Conservation (phyloP, 2,329 filamentous ascomycete genomes). For the Phyllosticta citribraziliensis region DNA sequence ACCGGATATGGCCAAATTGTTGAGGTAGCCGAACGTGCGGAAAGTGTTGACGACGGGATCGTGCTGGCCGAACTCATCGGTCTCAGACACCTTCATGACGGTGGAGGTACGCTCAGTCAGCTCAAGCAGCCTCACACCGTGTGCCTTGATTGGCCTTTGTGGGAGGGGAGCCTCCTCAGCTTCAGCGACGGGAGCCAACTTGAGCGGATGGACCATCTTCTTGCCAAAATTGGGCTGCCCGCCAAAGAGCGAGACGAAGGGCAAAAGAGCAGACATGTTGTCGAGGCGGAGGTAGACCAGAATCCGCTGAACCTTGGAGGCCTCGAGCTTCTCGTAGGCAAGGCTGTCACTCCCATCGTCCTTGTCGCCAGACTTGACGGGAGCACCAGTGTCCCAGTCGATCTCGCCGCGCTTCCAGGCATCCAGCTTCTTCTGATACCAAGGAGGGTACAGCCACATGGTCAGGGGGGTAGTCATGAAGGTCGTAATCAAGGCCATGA, state of each 20-base stretch:
- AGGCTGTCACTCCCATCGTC: constrained; percentile 24
- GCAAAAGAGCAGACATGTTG: constrained; percentile 72
- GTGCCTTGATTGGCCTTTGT: constrained; percentile 55
- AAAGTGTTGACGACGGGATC: constrained; percentile 91
- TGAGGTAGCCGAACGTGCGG: constrained; percentile 73
- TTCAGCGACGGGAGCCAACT: constrained; percentile 4
- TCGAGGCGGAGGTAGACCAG: constrained; percentile 78
- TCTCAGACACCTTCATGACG: constrained; percentile 86
- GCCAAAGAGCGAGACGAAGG: constrained; percentile 72
- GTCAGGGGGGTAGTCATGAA: constrained; percentile 74
- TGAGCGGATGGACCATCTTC: constrained; percentile 28
- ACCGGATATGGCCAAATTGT: constrained; percentile 74
- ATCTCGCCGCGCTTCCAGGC: constrained; percentile 77
- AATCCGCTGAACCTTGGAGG: constrained; percentile 50
- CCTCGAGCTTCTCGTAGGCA: constrained; percentile 41
- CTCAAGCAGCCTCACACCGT: constrained; percentile 77
- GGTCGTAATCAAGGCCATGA: constrained; percentile 85
- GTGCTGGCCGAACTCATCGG: constrained; percentile 52
- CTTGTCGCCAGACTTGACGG: constrained; percentile 25
- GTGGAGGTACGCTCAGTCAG: constrained; percentile 88
- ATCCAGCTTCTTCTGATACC: constrained; percentile 64
- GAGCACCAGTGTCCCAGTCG: constrained; percentile 66
- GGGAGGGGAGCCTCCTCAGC: constrained; percentile 8
- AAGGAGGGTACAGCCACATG: constrained; percentile 62
- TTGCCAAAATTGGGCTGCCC: constrained; percentile 35